Evolutionary conservation across 805 yeast genomes (phyloP).

Genomic region (Torulaspora franciscae): DNA sequence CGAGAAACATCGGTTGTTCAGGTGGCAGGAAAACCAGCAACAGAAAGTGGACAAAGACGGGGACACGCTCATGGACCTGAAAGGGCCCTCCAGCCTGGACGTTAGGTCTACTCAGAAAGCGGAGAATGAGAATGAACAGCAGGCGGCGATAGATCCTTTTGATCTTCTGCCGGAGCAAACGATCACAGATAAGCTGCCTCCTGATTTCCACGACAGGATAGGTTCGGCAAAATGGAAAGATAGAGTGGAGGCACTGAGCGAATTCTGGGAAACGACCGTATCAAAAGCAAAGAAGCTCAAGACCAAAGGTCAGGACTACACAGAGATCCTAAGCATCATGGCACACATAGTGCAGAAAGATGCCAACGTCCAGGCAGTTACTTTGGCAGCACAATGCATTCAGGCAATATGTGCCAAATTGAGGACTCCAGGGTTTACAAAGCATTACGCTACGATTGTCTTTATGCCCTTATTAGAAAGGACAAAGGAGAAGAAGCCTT

Average conservation of each 20-base stretch:
- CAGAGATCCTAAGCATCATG: slow-evolving; percentile 54
- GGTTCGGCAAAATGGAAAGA: slow-evolving; percentile 83
- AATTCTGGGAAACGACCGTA: slow-evolving; percentile 41
- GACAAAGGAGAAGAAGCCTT: slow-evolving; percentile 79
- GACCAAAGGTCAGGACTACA: slow-evolving; percentile 54
- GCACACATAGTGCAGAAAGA: slow-evolving; percentile 71
- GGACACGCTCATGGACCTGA: slow-evolving; percentile 34
- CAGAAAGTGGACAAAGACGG: slow-evolving; percentile 35
- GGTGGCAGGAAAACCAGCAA: slow-evolving; percentile 14
- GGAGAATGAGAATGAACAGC: slow-evolving; percentile 25
- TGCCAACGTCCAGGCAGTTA: slow-evolving; percentile 83
- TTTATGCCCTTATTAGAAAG: slow-evolving; percentile 69
- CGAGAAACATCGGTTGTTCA: slow-evolving; percentile 12
- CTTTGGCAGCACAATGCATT: slow-evolving; percentile 65
- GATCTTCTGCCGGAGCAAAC: slow-evolving; percentile 67
- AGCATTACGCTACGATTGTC: slow-evolving; percentile 45
- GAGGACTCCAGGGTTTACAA: slow-evolving; percentile 45
- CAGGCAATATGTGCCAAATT: slow-evolving; percentile 63
- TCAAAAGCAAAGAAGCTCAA: slow-evolving; percentile 52
- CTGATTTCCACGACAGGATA: slow-evolving; percentile 51
- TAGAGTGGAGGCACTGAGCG: slow-evolving; percentile 78
- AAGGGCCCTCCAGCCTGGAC: slow-evolving; percentile 20
- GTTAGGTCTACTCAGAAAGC: slow-evolving; percentile 10
- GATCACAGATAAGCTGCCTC: slow-evolving; percentile 61
- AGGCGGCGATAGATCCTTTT: slow-evolving; percentile 52